Base-by-base conservation (phyloP, 208 protist species). In the Acanthamoeba sp. region DNA sequence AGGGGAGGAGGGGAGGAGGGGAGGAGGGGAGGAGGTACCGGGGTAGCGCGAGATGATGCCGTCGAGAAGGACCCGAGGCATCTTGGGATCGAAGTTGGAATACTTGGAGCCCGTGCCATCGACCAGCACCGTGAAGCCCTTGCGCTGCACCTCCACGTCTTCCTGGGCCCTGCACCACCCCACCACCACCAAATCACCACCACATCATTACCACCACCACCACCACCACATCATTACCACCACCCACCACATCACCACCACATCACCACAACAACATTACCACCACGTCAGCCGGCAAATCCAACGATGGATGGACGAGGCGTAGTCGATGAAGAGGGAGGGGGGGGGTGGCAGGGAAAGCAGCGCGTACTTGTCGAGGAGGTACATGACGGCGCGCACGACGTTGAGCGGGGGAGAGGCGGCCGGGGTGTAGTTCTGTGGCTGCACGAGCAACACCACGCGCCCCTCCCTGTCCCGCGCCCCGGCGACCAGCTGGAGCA, bases 101-200 rank as follows among this genome's bases (percentile, higher is more conserved):
- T 84, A 84, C n/a, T 84, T 84, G n/a, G 73, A 84, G n/a, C 73
- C 73, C 73, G 34, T 84, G 20, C 73, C 73, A 42, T 84, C 73
- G 22, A 84, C 73, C 34, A 84, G 34, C n/a, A 84, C 73, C 12
- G 38, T 84, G n/a, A 84, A 84, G 20, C 73, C 73, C n/a, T 84
- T 52, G 5, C 42, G 73, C 73, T 84, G 73, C 10, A 52, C 42
- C 42, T 55, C 38, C 42, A 55, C 29, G n/a, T 84, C 73, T 24
- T 84, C 73, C 38, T 55, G 34, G 9, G 73, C 73, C n/a, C 73
- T 84, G 73, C 73, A 42, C n/a, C n/a, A n/a, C n/a, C n/a, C n/a
- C n/a, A n/a, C n/a, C n/a, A n/a, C n/a, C n/a, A n/a, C n/a, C n/a
- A n/a, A n/a, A n/a, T n/a, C 16, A 20, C 16, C 48, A 55, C 16